Percentiles rank a stretch among this genome's conserved stretches.
Conservation (phyloP, 441 rosid genomes). For the Erodium trifolium region DNA sequence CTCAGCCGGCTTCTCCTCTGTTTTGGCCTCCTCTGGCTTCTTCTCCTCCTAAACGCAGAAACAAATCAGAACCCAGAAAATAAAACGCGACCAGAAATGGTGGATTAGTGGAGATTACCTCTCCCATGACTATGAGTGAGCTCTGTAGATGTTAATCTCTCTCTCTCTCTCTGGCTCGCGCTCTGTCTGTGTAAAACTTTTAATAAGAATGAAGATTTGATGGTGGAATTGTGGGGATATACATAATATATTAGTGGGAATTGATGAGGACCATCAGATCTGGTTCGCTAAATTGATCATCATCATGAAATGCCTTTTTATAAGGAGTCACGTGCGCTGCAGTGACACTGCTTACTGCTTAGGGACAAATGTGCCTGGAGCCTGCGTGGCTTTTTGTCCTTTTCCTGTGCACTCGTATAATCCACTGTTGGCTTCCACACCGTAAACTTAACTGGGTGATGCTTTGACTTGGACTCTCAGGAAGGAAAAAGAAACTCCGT, state of each 20-base stretch:
- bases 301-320: conserved; percentile 13
- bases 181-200: too few relatives aligned
- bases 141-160: not conserved
- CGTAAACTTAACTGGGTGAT: too few relatives aligned
- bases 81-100: not conserved
- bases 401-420: not conserved
- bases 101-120: not conserved
- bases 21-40: conserved; percentile 33
- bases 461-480: too few relatives aligned
- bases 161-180: too few relatives aligned
- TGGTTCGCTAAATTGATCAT: not conserved
- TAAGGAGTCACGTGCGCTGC: conserved; percentile 39
- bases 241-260: too few relatives aligned
- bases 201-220: too few relatives aligned
- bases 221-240: too few relatives aligned
- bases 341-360: not conserved
- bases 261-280: not conserved
- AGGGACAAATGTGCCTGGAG: conserved; percentile 24
- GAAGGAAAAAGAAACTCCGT: too few relatives aligned
- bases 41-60: conserved; percentile 2
- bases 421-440: not conserved
- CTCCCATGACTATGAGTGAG: not conserved
- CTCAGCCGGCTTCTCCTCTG: conserved; percentile 25
- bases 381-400: conserved; percentile 15
- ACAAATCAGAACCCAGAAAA: not conserved